A percentile compares a stretch with the other conserved stretches of the same genome.
phyloP scores from a whole-genome alignment of 768 basidiomycete species.

The Suillus subluteus region DNA sequence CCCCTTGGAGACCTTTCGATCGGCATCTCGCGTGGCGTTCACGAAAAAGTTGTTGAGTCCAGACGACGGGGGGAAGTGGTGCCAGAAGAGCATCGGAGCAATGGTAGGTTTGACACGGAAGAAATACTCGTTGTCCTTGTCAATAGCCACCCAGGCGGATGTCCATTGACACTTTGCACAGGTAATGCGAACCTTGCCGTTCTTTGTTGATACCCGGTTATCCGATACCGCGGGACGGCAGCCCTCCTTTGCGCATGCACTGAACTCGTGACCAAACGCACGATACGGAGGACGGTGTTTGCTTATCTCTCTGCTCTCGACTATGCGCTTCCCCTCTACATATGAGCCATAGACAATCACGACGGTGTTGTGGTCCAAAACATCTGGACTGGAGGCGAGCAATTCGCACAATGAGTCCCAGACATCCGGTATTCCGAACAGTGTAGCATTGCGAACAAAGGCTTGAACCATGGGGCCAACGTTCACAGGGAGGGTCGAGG shows the following conservation, averaged over 20 bases:
- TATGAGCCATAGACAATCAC: constrained; percentile 2
- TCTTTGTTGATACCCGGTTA: neutral
- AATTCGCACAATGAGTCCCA: constrained; percentile 2
- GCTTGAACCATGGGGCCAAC: neutral
- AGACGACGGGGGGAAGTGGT: neutral
- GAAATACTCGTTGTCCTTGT: neutral
- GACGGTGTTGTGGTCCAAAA: neutral
- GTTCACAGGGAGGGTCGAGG: neutral
- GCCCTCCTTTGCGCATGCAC: neutral
- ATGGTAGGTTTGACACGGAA: neutral
- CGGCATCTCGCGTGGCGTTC: neutral
- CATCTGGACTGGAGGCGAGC: neutral
- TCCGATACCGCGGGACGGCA: neutral
- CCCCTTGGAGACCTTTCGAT: neutral
- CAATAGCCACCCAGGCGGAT: neutral
- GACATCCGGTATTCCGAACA: neutral
- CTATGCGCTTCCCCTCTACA: neutral
- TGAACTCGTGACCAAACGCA: neutral
- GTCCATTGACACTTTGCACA: constrained; percentile 3
- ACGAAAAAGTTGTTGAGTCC: neutral
- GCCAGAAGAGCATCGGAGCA: neutral
- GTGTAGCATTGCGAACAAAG: neutral
- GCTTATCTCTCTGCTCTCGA: neutral
- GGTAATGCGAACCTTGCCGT: neutral
- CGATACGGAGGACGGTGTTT: neutral